Percentiles rank a stretch among this genome's conserved stretches.
These are phyloP conservation scores for Suillus fuscotomentosus DNA, from an alignment of 768 basidiomycete genomes.

Conservation along the genomic window DNA sequence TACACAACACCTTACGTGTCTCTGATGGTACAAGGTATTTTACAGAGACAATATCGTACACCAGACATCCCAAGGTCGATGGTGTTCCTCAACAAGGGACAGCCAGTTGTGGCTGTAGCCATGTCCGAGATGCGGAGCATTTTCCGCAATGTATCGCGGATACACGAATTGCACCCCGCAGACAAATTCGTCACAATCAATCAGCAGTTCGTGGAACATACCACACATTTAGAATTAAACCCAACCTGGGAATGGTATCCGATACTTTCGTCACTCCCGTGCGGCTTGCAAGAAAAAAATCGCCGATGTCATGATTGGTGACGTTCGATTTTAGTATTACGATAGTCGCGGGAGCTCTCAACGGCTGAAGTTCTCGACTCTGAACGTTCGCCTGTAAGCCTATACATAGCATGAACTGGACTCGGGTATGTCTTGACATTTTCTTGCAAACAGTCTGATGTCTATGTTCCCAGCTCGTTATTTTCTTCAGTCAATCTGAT, in stretches of 20 bases:
- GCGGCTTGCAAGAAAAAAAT: too few relatives aligned
- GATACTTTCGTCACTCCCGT: neutral
- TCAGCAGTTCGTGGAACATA: neutral
- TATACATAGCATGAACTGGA: neutral
- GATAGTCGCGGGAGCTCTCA: neutral
- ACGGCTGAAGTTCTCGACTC: neutral
- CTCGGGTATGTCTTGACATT: neutral
- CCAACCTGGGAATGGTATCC: neutral
- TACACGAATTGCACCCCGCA: neutral
- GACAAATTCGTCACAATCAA: neutral
- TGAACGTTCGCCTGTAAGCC: neutral
- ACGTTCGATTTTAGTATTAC: neutral
- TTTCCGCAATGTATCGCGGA: neutral
- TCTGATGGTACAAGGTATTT: neutral
- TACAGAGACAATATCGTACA: neutral
- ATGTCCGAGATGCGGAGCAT: neutral
- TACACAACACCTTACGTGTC: neutral
- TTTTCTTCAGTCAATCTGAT: neutral
- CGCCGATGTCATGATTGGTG: neutral
- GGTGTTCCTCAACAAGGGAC: neutral
- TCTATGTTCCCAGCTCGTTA: neutral
- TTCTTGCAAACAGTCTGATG: neutral
- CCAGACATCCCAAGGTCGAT: neutral
- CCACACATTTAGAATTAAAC: neutral
- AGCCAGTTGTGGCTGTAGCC: neutral